Conservation (phyloP, 2,329 filamentous ascomycete genomes). For the Penicillium sp. region DNA sequence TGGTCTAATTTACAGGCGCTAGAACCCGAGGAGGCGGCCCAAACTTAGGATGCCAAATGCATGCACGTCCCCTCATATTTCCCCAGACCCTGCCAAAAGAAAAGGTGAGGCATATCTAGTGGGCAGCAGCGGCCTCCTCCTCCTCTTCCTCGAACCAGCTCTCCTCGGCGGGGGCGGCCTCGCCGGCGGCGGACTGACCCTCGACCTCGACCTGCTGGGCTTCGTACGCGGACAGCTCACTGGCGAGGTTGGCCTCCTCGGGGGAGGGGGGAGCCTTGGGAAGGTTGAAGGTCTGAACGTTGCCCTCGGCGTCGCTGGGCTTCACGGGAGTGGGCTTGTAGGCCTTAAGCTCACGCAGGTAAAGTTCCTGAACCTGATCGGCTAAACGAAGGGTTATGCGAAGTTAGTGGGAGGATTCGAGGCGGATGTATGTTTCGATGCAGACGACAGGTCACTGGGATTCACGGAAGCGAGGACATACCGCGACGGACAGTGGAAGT, state of each 20-base stretch:
- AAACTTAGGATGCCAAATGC: conserved; percentile 15
- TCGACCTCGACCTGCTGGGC: conserved; percentile 89
- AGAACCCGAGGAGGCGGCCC: conserved; percentile 21
- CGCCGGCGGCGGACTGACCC: conserved; percentile 64
- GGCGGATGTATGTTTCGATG: conserved; percentile 18
- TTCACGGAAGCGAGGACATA: conserved; percentile 37
- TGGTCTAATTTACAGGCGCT: conserved; percentile 27
- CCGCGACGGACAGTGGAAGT: conserved; percentile 57
- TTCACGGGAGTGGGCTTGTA: conserved; percentile 86
- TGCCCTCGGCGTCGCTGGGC: conserved; percentile 77
- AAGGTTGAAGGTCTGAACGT: conserved; percentile 78
- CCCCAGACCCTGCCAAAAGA: conserved; percentile 24
- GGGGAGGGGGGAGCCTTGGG: conserved; percentile 81
- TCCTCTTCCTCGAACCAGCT: conserved; percentile 79
- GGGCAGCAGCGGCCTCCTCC: conserved; percentile 44
- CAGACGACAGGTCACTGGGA: background rate
- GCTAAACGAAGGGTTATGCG: conserved; percentile 49
- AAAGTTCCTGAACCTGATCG: conserved; percentile 96
- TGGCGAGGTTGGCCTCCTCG: conserved; percentile 89
- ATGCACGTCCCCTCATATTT: conserved; percentile 23
- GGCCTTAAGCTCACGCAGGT: conserved; percentile 89
- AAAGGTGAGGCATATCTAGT: conserved; percentile 31
- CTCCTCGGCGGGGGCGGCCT: conserved; percentile 57
- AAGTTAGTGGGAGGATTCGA: conserved; percentile 16
- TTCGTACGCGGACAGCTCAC: conserved; percentile 91